phyloP scores from a whole-genome alignment of 257 asterid species.

The Solanum tarapatanum region DNA sequence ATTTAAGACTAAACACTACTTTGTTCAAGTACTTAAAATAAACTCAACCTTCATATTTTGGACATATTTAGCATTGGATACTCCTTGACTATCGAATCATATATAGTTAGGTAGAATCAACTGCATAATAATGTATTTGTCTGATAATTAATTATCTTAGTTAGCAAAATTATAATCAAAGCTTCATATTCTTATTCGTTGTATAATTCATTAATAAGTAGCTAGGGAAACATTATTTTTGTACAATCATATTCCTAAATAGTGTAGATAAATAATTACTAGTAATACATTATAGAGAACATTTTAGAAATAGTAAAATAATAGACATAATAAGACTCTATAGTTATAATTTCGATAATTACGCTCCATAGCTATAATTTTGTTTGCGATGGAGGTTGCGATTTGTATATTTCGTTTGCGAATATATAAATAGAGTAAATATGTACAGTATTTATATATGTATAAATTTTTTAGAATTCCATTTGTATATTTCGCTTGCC shows the following conservation, averaged over 20 bases:
- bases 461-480: too few relatives aligned
- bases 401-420: too few relatives aligned
- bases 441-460: too few relatives aligned
- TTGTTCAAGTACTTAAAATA: not conserved
- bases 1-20: not conserved
- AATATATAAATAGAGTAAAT: too few relatives aligned
- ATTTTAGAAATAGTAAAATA: too few relatives aligned
- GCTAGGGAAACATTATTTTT: not conserved
- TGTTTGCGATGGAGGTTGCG: too few relatives aligned
- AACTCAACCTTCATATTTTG: not conserved
- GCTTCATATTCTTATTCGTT: not conserved
- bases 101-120: not conserved
- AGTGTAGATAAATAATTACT: not conserved
- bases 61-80: not conserved
- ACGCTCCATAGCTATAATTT: too few relatives aligned
- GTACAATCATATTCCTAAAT: not conserved
- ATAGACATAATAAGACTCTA: too few relatives aligned
- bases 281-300: not conserved
- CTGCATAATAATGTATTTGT: not conserved
- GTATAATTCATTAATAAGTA: not conserved
- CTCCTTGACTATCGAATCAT: not conserved
- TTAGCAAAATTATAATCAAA: not conserved
- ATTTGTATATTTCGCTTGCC: too few relatives aligned
- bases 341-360: too few relatives aligned
- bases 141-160: not conserved